A percentile compares a stretch with the other conserved stretches of the same genome.
phyloP scores from a whole-genome alignment of 306 rosid genomes.

The Rosa multiflora region DNA sequence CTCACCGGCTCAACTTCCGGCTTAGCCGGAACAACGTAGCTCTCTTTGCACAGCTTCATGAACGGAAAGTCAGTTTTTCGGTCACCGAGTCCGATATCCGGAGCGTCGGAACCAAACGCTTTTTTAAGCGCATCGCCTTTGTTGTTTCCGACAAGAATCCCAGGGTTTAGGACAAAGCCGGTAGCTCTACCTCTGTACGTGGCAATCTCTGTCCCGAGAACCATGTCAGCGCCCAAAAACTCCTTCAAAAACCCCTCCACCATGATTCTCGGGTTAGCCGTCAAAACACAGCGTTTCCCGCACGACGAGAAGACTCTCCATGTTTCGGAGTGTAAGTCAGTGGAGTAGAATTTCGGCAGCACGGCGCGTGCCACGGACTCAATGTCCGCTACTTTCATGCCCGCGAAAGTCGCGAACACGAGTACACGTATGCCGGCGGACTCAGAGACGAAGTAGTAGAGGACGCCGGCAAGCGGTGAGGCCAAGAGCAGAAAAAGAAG shows the following conservation, averaged over 20 bases:
- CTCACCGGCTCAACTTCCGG: conserved; percentile 46
- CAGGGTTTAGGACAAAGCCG: conserved; percentile 47
- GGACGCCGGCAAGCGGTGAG: conserved; percentile 50
- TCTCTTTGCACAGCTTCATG: conserved; percentile 76
- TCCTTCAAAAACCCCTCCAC: conserved; percentile 73
- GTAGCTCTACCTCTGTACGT: conserved; percentile 57
- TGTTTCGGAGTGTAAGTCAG: conserved; percentile 49
- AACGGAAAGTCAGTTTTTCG: conserved; percentile 64
- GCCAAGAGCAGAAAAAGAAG: conserved; percentile 52
- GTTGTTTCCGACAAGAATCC: conserved; percentile 56
- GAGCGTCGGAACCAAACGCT: conserved; percentile 38
- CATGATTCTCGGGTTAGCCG: conserved; percentile 70
- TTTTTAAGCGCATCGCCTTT: conserved; percentile 52
- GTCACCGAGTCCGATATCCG: conserved; percentile 72
- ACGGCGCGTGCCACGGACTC: conserved; percentile 75
- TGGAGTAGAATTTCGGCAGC: conserved; percentile 61
- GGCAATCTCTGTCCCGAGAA: conserved; percentile 58
- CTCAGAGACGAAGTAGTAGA: conserved; percentile 65
- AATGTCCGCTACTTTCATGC: conserved; percentile 49
- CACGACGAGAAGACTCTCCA: conserved; percentile 78
- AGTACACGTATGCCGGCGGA: conserved; percentile 67
- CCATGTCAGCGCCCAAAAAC: conserved; percentile 56
- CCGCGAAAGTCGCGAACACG: conserved; percentile 52
- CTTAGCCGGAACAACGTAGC: conserved; percentile 48
- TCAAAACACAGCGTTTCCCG: conserved; percentile 57